Evolutionary conservation across 371 early-diverging fungal species (phyloP).

Genomic region (Phascolomyces articulosus): DNA sequence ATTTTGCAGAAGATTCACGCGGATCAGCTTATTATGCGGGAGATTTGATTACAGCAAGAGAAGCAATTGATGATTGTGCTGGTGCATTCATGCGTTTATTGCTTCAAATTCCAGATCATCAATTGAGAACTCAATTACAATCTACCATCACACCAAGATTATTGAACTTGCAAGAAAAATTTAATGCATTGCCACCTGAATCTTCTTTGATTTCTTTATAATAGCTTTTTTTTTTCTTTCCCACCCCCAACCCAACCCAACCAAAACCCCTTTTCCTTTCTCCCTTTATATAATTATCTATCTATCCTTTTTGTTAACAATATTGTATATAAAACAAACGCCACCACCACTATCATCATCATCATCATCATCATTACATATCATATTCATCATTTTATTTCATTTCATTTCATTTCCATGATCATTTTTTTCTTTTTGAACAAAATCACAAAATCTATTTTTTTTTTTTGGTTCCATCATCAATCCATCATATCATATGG

Average conservation of each 20-base stretch:
- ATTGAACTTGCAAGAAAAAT: slow-evolving; percentile 26
- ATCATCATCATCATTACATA: neutral
- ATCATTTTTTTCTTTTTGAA: neutral
- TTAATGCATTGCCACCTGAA: slow-evolving; percentile 26
- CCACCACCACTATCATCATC: neutral
- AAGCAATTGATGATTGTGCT: slow-evolving; percentile 36
- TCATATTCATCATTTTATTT: too few species aligned
- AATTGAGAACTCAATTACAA: slow-evolving; percentile 24
- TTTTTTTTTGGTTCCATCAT: too few species aligned
- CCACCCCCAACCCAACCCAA: too few species aligned
- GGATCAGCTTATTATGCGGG: slow-evolving; percentile 48
- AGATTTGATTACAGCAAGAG: slow-evolving; percentile 39
- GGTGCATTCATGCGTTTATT: slow-evolving; percentile 29
- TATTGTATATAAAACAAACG: slow-evolving; percentile 3
- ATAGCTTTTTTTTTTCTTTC: too few species aligned
- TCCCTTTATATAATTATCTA: neutral
- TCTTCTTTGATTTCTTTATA: neutral
- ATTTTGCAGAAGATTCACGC: slow-evolving; percentile 45
- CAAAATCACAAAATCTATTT: too few species aligned
- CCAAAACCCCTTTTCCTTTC: neutral
- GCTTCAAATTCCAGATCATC: slow-evolving; percentile 22
- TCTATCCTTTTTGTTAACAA: neutral
- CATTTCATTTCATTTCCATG: too few species aligned
- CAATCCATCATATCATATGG: too few species aligned
- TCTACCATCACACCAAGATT: slow-evolving; percentile 30